phyloP scores from a whole-genome alignment of 768 basidiomycete species.

The Suillus americanus region DNA sequence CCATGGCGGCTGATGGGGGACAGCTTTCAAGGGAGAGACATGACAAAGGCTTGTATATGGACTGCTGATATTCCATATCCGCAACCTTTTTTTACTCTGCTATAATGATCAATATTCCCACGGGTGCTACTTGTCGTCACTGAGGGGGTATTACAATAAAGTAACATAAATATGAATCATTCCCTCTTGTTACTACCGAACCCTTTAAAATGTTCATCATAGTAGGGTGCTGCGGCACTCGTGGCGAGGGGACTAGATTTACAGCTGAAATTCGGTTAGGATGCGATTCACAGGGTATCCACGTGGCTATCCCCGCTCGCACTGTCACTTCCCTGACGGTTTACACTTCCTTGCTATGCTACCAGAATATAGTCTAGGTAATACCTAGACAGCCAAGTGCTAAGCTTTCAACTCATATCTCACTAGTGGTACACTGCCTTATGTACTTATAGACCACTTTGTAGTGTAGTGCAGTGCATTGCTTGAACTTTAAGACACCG shows the following conservation, averaged over 20 bases:
- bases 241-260: neutral
- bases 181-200: neutral
- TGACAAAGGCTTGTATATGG: constrained; percentile 41
- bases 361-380: too few species aligned
- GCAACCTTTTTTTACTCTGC: constrained; percentile 35
- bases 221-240: neutral
- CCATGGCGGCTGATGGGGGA: constrained; percentile 26
- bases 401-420: neutral
- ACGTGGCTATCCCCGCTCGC: constrained; percentile 9
- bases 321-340: neutral
- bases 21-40: constrained; percentile 33
- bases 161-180: neutral
- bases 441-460: too few species aligned
- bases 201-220: neutral
- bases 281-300: neutral
- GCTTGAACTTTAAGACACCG: neutral
- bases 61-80: constrained; percentile 40
- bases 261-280: neutral
- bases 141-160: constrained; percentile 4
- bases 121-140: constrained; percentile 20
- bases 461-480: neutral
- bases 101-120: constrained; percentile 31
- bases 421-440: too few species aligned
- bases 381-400: neutral
- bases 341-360: neutral